These are phyloP conservation scores for Linnemannia exigua DNA, from an alignment of 192 early-diverging fungal species.

Conservation along the genomic window DNA sequence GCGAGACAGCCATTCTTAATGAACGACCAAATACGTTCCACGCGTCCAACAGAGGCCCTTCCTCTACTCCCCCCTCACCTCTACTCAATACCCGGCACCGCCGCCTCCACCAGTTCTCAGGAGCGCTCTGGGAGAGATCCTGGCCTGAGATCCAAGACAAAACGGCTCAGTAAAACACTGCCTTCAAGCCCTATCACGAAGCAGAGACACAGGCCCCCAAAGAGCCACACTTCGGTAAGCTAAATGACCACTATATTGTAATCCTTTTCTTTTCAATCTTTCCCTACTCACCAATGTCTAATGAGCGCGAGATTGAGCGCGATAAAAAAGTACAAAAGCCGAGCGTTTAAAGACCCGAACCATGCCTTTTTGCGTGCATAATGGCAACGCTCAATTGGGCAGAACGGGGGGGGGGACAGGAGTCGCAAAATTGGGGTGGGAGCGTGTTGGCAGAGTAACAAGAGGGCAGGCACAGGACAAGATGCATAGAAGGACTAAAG, in stretches of 20 bases:
- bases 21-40: background rate
- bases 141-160: slow-evolving; percentile 21
- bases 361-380: background rate
- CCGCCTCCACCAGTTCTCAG: background rate
- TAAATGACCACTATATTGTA: background rate
- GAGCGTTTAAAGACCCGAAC: background rate
- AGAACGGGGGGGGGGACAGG: background rate
- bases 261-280: background rate
- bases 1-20: background rate
- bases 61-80: slow-evolving; percentile 2
- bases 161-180: slow-evolving; percentile 37
- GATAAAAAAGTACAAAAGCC: background rate
- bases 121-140: slow-evolving; percentile 20
- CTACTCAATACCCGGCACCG: background rate
- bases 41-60: slow-evolving; percentile 6
- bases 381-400: background rate
- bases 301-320: background rate
- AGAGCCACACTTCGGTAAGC: slow-evolving; percentile 19
- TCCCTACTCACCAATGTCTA: background rate
- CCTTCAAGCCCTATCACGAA: slow-evolving; percentile 16
- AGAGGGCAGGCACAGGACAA: too few species aligned
- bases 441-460: background rate
- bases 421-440: background rate
- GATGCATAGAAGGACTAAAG: background rate
- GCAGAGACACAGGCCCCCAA: slow-evolving; percentile 16